Base-by-base conservation (phyloP, 108 stramenopile genomes). In the Skeletonema menzelii region DNA sequence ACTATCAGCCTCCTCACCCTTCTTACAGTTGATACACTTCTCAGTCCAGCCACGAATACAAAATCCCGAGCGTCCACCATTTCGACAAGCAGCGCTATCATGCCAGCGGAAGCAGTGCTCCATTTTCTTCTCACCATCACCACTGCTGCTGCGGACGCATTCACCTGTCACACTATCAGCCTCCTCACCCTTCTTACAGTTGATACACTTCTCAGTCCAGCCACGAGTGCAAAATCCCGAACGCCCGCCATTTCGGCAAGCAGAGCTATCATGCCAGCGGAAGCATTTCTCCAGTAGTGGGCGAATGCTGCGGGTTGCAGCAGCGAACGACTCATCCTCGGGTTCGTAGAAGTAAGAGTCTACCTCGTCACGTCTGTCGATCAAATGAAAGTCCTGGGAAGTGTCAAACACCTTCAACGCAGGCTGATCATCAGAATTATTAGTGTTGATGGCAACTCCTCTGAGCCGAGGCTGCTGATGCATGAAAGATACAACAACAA, bases 241-340 rank as follows among this genome's bases (percentile, higher is more conserved):
- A 72, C 28, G 46, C 35, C 37, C 44, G 65, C 14, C 68, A 35
- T 5, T 62, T 59, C 63, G 3, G 72, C 72, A 28, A 31, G 49
- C 7, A 59, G 19, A 20, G 7, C 22, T 6, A 49, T 5, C 2
- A 15, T 49, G 47, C 47, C 47, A 49, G 2, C 19, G 47, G 20
- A 49, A 49, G 47, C 47, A 49, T 0, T 24, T 20, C 22, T 49
- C 6, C 8, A 49, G 20, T 8, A 13, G 7, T 17, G 17, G 15
- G 5, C 44, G 15, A 46, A 46, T n/a, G 7, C 47, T 0, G 20
- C 19, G 4, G 47, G 47, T 19, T 20, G 7, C 3, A 49, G 20
- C 4, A 1, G 17, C 19, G 20, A 49, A 49, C 5, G 47, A 20
- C 20, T 19, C 47, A 8, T 49, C 17, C 13, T 49, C 38, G 38